A percentile compares a stretch with the other conserved stretches of the same genome.
Evolutionary conservation across 805 yeast genomes (phyloP).

Genomic region (Sugiyamaella qingdaonensis): DNA sequence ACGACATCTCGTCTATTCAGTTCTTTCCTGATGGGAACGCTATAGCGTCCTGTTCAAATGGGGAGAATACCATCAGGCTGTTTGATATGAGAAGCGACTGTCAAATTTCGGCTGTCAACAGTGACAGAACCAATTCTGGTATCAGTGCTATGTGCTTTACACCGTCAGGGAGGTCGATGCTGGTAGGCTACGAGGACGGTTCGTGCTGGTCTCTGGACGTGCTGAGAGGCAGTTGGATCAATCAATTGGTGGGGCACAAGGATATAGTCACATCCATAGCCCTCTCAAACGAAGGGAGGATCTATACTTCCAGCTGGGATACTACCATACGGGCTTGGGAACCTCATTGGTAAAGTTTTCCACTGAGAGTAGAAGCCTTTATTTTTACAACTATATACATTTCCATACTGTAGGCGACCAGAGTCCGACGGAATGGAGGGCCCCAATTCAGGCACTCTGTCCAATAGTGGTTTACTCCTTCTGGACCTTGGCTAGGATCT

Average conservation of each 20-base stretch:
- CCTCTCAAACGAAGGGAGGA: conserved; percentile 72
- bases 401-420: not conserved
- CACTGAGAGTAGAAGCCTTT: not conserved
- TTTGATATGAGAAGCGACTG: conserved; percentile 79
- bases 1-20: conserved; percentile 60
- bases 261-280: conserved; percentile 59
- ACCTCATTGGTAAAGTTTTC: conserved; percentile 1
- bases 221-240: conserved; percentile 59
- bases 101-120: conserved; percentile 40
- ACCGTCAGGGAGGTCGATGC: conserved; percentile 66
- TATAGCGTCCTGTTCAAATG: conserved; percentile 64
- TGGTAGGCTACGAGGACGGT: conserved; percentile 69
- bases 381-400: conserved; percentile 2
- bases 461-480: conserved; percentile 44
- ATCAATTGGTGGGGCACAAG: conserved; percentile 60
- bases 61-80: conserved; percentile 66
- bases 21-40: conserved; percentile 69
- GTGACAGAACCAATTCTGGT: conserved; percentile 27
- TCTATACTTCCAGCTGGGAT: conserved; percentile 82
- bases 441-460: not conserved
- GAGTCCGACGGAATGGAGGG: not conserved
- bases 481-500: conserved; percentile 83
- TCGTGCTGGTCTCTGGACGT: conserved; percentile 78
- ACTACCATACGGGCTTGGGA: conserved; percentile 43
- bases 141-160: conserved; percentile 71